Evolutionary conservation across 2,329 filamentous ascomycete species (phyloP).

Genomic region (Mycocentrospora acerina): DNA sequence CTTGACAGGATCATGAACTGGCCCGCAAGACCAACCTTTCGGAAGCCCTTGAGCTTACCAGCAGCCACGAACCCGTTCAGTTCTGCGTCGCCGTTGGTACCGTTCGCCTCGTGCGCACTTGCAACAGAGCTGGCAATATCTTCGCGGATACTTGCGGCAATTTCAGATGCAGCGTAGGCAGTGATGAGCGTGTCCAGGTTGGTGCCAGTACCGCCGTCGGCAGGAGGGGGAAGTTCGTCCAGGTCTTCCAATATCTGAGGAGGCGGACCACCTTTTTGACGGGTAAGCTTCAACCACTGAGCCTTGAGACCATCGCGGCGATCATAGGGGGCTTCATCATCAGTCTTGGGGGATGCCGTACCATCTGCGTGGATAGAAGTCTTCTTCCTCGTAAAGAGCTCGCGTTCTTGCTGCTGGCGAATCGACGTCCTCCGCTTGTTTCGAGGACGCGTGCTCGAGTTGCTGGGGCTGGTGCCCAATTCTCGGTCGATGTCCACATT

Average conservation of each 20-base stretch:
- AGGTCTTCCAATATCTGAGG: slow-evolving; percentile 69
- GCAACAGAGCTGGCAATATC: slow-evolving; percentile 74
- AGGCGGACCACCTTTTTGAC: slow-evolving; percentile 55
- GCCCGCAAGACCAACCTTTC: slow-evolving; percentile 72
- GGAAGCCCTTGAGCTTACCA: slow-evolving; percentile 74
- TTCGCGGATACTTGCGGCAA: slow-evolving; percentile 71
- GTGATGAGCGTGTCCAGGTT: slow-evolving; percentile 81
- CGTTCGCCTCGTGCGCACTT: slow-evolving; percentile 67
- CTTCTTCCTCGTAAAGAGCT: slow-evolving; percentile 84
- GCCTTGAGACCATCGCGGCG: slow-evolving; percentile 54
- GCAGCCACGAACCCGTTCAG: slow-evolving; percentile 57
- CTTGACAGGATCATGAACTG: slow-evolving; percentile 90
- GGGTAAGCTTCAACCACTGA: slow-evolving; percentile 62
- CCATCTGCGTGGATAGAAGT: slow-evolving; percentile 55
- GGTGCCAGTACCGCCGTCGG: slow-evolving; percentile 60
- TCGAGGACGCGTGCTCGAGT: slow-evolving; percentile 65
- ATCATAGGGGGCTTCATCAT: slow-evolving; percentile 59
- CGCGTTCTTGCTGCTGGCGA: slow-evolving; percentile 80
- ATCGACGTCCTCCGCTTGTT: slow-evolving; percentile 77
- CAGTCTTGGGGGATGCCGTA: slow-evolving; percentile 61
- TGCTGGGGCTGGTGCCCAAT: slow-evolving; percentile 59
- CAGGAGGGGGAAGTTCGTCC: slow-evolving; percentile 61
- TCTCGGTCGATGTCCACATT: slow-evolving; percentile 70
- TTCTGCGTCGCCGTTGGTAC: slow-evolving; percentile 58
- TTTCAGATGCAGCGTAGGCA: slow-evolving; percentile 75